Evolutionary conservation across 2,329 filamentous ascomycete species (phyloP).

Genomic region (Endoconidiophora polonica): DNA sequence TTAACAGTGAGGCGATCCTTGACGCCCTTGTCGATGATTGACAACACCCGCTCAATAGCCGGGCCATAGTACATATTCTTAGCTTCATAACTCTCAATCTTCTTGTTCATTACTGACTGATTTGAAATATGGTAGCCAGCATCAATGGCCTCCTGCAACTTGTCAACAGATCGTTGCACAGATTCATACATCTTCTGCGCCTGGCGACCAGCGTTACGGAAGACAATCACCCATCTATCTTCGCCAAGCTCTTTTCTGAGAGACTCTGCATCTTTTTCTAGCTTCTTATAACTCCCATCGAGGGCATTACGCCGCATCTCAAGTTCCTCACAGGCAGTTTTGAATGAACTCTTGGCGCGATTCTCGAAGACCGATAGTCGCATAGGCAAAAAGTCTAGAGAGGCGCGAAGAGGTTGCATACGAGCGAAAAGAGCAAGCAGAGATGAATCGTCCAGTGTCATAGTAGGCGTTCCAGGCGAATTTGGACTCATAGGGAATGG

Average conservation of each 20-base stretch:
- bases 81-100: slow-evolving; percentile 82
- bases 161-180: slow-evolving; percentile 69
- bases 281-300: slow-evolving; percentile 71
- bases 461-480: slow-evolving; percentile 37
- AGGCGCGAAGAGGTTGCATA: slow-evolving; percentile 86
- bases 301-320: slow-evolving; percentile 57
- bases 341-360: slow-evolving; percentile 63
- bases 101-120: slow-evolving; percentile 54
- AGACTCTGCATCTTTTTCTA: slow-evolving; percentile 80
- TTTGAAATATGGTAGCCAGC: slow-evolving; percentile 57
- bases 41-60: slow-evolving; percentile 77
- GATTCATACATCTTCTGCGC: slow-evolving; percentile 96
- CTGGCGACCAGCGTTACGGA: slow-evolving; percentile 79
- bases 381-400: slow-evolving; percentile 92
- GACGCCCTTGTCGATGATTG: slow-evolving; percentile 91
- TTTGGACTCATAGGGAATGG: slow-evolving; percentile 38
- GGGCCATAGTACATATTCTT: slow-evolving; percentile 91
- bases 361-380: slow-evolving; percentile 70
- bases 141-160: slow-evolving; percentile 67
- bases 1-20: slow-evolving; percentile 92
- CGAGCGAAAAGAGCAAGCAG: slow-evolving; percentile 80
- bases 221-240: slow-evolving; percentile 90
- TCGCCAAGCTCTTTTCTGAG: slow-evolving; percentile 81
- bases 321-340: slow-evolving; percentile 79
- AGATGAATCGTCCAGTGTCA: slow-evolving; percentile 67